Percentiles rank a stretch among this genome's conserved stretches.
These are phyloP conservation scores for Davidsoniella australis DNA, from an alignment of 2,329 filamentous ascomycete species.

Conservation along the genomic window DNA sequence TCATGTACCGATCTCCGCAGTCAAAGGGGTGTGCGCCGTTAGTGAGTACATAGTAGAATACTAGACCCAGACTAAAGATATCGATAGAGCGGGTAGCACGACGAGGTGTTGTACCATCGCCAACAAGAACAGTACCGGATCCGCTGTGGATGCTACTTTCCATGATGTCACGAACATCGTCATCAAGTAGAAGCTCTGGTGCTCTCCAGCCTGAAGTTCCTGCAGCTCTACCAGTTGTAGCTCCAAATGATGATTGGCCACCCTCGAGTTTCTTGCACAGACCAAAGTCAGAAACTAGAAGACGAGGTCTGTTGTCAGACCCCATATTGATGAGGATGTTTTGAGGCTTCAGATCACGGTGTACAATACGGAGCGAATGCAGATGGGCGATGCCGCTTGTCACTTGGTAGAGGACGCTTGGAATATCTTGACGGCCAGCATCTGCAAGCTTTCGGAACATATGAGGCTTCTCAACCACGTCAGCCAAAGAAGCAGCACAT, in stretches of 20 bases:
- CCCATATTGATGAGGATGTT: constrained; percentile 79
- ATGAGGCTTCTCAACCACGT: constrained; percentile 65
- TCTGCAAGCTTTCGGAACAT: constrained; percentile 51
- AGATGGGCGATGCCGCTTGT: constrained; percentile 77
- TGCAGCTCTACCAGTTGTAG: constrained; percentile 81
- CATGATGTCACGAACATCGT: constrained; percentile 35
- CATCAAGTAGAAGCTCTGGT: constrained; percentile 74
- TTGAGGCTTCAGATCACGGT: constrained; percentile 92
- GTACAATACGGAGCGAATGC: constrained; percentile 83
- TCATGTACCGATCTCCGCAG: constrained; percentile 83
- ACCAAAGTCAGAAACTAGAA: constrained; percentile 94
- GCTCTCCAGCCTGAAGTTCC: constrained; percentile 95
- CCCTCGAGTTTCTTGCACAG: constrained; percentile 94
- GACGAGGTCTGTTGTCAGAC: constrained; percentile 53
- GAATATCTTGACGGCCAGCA: constrained; percentile 58
- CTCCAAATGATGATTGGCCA: constrained; percentile 84
- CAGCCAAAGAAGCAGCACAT: constrained; percentile 82
- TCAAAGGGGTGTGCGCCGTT: constrained; percentile 87
- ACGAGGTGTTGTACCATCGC: constrained; percentile 26
- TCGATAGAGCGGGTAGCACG: constrained; percentile 91
- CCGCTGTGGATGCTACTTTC: constrained; percentile 25
- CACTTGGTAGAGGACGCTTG: constrained; percentile 71
- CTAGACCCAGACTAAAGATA: constrained; percentile 88
- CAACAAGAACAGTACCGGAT: constrained; percentile 41
- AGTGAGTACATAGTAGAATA: constrained; percentile 98